These are phyloP conservation scores for Blumeriella jaapii DNA, from an alignment of 2,329 filamentous ascomycete genomes.

Conservation along the genomic window DNA sequence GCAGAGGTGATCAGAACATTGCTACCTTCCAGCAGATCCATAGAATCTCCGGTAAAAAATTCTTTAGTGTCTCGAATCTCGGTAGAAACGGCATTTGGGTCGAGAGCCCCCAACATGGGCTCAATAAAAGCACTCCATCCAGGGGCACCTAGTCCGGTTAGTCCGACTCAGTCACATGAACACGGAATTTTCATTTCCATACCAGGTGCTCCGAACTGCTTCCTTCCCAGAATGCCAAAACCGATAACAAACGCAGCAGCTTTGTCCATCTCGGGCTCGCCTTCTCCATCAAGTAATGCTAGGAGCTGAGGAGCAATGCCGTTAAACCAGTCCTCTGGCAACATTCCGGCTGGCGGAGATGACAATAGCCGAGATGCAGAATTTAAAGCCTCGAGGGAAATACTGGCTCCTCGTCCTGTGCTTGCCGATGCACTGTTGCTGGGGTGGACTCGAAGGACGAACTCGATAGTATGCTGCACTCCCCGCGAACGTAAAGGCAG, in stretches of 20 bases:
- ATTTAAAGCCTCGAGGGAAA: conserved; percentile 56
- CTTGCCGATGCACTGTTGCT: conserved; percentile 15
- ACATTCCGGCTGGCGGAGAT: conserved; percentile 42
- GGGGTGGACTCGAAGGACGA: conserved; percentile 54
- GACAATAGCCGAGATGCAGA: conserved; percentile 52
- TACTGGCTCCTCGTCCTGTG: conserved; percentile 42
- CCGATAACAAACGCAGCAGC: conserved; percentile 52
- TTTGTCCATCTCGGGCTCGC: conserved; percentile 45
- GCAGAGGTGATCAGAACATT: conserved; percentile 31
- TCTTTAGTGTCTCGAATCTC: not conserved
- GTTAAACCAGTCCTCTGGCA: conserved; percentile 46
- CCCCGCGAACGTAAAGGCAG: conserved; percentile 52
- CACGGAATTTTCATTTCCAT: conserved; percentile 17
- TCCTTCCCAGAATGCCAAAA: conserved; percentile 55
- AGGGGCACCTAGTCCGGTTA: conserved; percentile 32
- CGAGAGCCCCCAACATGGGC: conserved; percentile 43
- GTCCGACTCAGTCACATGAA: conserved; percentile 3
- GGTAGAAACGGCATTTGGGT: conserved; percentile 26
- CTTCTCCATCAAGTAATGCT: conserved; percentile 46
- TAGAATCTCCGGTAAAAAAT: conserved; percentile 4
- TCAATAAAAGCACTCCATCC: conserved; percentile 53
- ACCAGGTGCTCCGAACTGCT: conserved; percentile 51
- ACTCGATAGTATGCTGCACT: conserved; percentile 57
- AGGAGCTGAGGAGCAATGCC: conserved; percentile 50
- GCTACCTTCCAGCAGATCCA: conserved; percentile 12